Conservation (phyloP, 768 basidiomycete species). For the Xerocomellus dryophilus region DNA sequence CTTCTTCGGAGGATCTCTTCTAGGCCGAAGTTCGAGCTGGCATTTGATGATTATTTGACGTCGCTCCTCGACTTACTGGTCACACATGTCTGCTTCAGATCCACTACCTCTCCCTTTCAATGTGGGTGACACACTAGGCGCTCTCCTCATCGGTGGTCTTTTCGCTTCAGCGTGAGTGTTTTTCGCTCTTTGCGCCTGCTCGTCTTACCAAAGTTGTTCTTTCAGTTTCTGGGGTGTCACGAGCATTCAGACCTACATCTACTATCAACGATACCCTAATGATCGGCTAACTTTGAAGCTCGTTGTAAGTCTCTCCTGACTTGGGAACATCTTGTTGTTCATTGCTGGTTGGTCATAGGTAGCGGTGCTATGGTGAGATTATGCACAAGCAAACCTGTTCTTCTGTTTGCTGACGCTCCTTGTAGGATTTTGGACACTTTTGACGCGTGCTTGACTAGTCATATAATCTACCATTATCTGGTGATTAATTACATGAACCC, state of each 20-base stretch:
- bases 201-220: not conserved
- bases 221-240: slow-evolving; percentile 59
- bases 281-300: slow-evolving; percentile 37
- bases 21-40: no score
- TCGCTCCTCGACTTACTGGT: not conserved
- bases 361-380: slow-evolving; percentile 15
- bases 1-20: no score
- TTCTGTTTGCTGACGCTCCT: not conserved
- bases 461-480: slow-evolving; percentile 58
- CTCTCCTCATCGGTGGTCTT: slow-evolving; percentile 52
- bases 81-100: slow-evolving; percentile 10
- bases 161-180: slow-evolving; percentile 48
- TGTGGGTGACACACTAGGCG: slow-evolving; percentile 46
- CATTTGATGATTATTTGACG: not conserved
- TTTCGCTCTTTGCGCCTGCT: not conserved
- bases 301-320: slow-evolving; percentile 31
- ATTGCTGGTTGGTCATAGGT: slow-evolving; percentile 35
- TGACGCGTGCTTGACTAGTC: slow-evolving; percentile 49
- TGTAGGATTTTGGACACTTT: slow-evolving; percentile 50
- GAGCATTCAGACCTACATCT: slow-evolving; percentile 52
- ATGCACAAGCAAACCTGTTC: not conserved
- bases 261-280: slow-evolving; percentile 39
- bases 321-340: slow-evolving; percentile 21
- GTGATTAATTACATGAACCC: slow-evolving; percentile 54
- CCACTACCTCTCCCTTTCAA: slow-evolving; percentile 32